Base-by-base conservation (phyloP, 345 rosid genomes). In the Heritiera littoralis region DNA sequence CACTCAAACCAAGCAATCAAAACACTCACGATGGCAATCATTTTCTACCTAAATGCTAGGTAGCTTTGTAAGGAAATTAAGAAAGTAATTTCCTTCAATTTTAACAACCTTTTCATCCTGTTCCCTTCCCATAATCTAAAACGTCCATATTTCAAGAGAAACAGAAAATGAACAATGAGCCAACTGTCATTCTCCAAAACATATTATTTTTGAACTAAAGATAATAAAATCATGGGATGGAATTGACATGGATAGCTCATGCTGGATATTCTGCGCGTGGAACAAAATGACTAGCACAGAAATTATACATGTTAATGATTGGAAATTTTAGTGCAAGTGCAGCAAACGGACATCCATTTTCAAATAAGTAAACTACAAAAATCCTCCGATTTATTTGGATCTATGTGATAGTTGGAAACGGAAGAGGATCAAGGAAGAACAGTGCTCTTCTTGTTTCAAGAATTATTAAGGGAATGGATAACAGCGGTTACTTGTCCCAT, bases 221-320 rank as follows among this genome's bases (percentile, higher is more conserved):
- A 63, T 12, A 30, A 28, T 3, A 28, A 60, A n/a, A 63, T 63
- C 17, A 30, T n/a, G 2, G 66, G 18, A 30, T 30, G 6, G 41
- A 11, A 63, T 2, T 28, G 17, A 12, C 15, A 30, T 60, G 66
- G 87, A 83, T 91, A 93, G 74, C 93, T 95, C 97, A 93, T 84
- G 77, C 84, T 81, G 56, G 77, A 89, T 80, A 82, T 87, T 64
- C 98, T 89, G 85, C 28, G 28, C 28, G 28, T 81, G 74, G 11
- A 66, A 80, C n/a, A 66, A 80, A 54, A 40, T 13, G 43, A 55
- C 32, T 38, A 41, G 43, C 72, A 82, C 49, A 63, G n/a, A 70
- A 35, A 55, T 45, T 9, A 49, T 40, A 48, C 6, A 0, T 63
- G 10, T 32, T n/a, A 5, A 78, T 69, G 10, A 18, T 75, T 23